A percentile compares a stretch with the other conserved stretches of the same genome.
Evolutionary conservation across 768 basidiomycete species (phyloP).

Genomic region (Lactarius quietus): DNA sequence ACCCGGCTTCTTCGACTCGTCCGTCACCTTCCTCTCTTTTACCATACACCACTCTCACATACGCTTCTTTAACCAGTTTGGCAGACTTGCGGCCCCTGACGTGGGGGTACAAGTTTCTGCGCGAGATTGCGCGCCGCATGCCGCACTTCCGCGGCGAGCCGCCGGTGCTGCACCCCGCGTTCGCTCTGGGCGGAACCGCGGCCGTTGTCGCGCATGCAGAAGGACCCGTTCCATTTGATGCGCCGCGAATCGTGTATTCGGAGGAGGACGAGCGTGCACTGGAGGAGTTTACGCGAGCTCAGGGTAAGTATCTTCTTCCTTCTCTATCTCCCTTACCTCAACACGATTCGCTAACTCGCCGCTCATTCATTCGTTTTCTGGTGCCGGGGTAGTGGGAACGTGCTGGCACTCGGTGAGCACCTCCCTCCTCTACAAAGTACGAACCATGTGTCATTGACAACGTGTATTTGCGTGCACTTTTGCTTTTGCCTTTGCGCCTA

Average conservation of each 20-base stretch:
- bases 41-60: no score
- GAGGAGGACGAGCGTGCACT: constrained; percentile 37
- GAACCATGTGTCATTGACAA: neutral
- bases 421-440: neutral
- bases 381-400: constrained; percentile 4
- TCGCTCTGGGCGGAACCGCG: constrained; percentile 33
- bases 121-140: constrained; percentile 58
- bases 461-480: constrained; percentile 38
- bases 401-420: constrained; percentile 31
- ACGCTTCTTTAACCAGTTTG: constrained; percentile 21
- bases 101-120: constrained; percentile 52
- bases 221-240: constrained; percentile 29
- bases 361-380: neutral
- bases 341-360: neutral
- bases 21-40: neutral
- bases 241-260: constrained; percentile 34
- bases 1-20: constrained; percentile 29
- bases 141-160: constrained; percentile 37
- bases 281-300: constrained; percentile 29
- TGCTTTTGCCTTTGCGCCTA: neutral
- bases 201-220: constrained; percentile 11
- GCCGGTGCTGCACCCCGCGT: constrained; percentile 31
- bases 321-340: neutral
- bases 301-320: neutral
- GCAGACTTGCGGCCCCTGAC: constrained; percentile 41